Evolutionary conservation across 2,329 filamentous ascomycete genomes (phyloP).

Genomic region (Xylaria sp.): DNA sequence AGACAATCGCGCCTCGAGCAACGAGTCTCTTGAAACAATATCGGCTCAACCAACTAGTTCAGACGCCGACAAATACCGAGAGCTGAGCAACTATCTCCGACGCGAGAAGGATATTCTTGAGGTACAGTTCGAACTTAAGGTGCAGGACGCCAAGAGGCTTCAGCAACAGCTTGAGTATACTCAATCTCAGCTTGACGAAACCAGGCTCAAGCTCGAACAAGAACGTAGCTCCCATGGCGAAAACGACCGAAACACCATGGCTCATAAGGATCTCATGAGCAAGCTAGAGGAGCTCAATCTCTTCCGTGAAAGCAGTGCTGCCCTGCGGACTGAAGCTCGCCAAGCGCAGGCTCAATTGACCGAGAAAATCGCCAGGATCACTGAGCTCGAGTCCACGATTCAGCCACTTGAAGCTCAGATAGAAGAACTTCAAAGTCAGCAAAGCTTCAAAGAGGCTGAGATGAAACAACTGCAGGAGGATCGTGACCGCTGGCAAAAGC

Average conservation of each 20-base stretch:
- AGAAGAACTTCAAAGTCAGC: conserved; percentile 82
- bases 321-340: conserved; percentile 85
- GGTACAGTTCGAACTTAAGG: conserved; percentile 91
- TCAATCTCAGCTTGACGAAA: conserved; percentile 88
- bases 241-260: conserved; percentile 76
- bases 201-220: conserved; percentile 87
- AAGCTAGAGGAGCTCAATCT: conserved; percentile 96
- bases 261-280: conserved; percentile 90
- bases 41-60: conserved; percentile 64
- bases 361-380: conserved; percentile 78
- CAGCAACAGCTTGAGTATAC: conserved; percentile 91
- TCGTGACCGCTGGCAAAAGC: conserved; percentile 93
- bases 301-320: conserved; percentile 93
- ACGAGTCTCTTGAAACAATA: conserved; percentile 64
- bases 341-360: conserved; percentile 80
- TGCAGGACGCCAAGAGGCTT: conserved; percentile 86
- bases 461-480: conserved; percentile 90
- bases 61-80: conserved; percentile 80
- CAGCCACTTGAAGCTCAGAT: conserved; percentile 85
- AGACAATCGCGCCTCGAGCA: conserved; percentile 71
- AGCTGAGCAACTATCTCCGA: conserved; percentile 90
- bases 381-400: conserved; percentile 78
- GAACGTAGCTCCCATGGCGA: conserved; percentile 83
- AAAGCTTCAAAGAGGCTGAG: conserved; percentile 85
- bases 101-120: conserved; percentile 98